Conservation (phyloP, 768 basidiomycete genomes). For the Chalciporus pseudorubinellus region DNA sequence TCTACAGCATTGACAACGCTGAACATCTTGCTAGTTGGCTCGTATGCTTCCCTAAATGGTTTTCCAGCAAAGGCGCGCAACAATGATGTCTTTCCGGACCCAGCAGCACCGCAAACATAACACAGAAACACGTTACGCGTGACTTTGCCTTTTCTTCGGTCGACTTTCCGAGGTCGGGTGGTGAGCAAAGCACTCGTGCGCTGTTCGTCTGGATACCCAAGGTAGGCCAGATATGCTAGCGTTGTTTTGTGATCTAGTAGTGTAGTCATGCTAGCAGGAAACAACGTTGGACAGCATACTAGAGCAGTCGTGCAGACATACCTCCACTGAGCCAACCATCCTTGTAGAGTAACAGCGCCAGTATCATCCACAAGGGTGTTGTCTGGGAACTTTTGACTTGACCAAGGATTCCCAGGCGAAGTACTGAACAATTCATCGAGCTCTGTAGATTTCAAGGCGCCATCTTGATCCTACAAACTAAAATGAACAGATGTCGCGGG, state of each 20-base stretch:
- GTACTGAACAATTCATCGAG: slow-evolving; percentile 89
- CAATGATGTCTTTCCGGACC: slow-evolving; percentile 91
- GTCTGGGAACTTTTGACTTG: slow-evolving; percentile 85
- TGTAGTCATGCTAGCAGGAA: slow-evolving; percentile 81
- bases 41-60: slow-evolving; percentile 68
- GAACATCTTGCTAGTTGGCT: slow-evolving; percentile 86
- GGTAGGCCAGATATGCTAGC: slow-evolving; percentile 90
- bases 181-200: slow-evolving; percentile 84
- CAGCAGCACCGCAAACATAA: slow-evolving; percentile 93
- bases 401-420: slow-evolving; percentile 97
- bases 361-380: slow-evolving; percentile 84
- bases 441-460: slow-evolving; percentile 80
- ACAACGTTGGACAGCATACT: slow-evolving; percentile 1
- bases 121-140: slow-evolving; percentile 90
- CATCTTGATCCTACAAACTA: slow-evolving; percentile 79
- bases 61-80: slow-evolving; percentile 85
- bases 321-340: slow-evolving; percentile 99
- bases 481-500: not conserved
- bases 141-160: slow-evolving; percentile 84
- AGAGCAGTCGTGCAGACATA: slow-evolving; percentile 33
- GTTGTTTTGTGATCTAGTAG: slow-evolving; percentile 91
- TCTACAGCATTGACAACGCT: slow-evolving; percentile 95
- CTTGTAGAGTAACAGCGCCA: slow-evolving; percentile 92
- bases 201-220: slow-evolving; percentile 81
- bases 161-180: slow-evolving; percentile 79